Evolutionary conservation across 768 basidiomycete genomes (phyloP).

Genomic region (Lepiota subincarnata): DNA sequence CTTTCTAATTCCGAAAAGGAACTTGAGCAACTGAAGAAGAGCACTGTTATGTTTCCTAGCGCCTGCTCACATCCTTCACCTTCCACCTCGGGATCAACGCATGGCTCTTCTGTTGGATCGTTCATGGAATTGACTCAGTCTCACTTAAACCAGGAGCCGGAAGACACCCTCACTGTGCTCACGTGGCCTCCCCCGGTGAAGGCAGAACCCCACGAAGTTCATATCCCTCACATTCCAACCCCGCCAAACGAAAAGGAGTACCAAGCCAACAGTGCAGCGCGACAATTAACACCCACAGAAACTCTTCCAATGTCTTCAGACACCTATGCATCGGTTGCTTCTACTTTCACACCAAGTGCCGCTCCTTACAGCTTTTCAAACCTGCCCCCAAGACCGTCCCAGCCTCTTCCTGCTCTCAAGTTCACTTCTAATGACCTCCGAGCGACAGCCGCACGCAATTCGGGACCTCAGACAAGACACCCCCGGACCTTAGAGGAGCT

Average conservation of each 20-base stretch:
- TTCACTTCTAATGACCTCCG: neutral
- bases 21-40: neutral
- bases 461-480: conserved; percentile 14
- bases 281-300: neutral
- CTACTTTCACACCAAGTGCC: neutral
- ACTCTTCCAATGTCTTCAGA: no score
- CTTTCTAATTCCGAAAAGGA: neutral
- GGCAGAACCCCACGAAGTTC: neutral
- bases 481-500: conserved; percentile 37
- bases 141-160: no score
- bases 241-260: neutral
- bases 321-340: conserved; percentile 5
- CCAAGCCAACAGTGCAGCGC: neutral
- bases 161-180: no score
- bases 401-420: neutral
- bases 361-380: neutral
- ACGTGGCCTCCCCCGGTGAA: neutral
- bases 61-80: neutral
- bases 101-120: conserved; percentile 5
- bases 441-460: conserved; percentile 14
- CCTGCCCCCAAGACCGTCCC: neutral
- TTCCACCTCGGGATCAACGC: neutral
- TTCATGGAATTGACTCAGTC: neutral
- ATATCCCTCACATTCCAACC: neutral
- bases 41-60: neutral